Percentiles rank a stretch among this genome's conserved stretches.
Evolutionary conservation across 495 filamentous ascomycete genomes (phyloP).

Genomic region (Baudoinia panamericana): DNA sequence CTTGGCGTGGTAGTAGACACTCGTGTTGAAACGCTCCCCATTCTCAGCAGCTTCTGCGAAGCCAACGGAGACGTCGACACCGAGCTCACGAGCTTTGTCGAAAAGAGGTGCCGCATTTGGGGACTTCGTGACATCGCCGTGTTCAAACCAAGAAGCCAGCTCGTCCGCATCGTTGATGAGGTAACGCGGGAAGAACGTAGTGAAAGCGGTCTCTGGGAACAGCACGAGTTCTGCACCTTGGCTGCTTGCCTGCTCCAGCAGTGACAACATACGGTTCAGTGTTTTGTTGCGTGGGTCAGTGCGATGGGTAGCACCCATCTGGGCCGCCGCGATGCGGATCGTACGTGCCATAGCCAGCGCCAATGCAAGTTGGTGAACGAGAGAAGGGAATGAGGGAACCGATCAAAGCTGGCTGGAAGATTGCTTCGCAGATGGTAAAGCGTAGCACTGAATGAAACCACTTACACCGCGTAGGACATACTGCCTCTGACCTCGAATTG

Average conservation of each 20-base stretch:
- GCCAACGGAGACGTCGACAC: slow-evolving; percentile 37
- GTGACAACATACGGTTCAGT: slow-evolving; percentile 33
- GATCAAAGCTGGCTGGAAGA: too few species aligned
- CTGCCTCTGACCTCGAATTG: too few species aligned
- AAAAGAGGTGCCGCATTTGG: slow-evolving; percentile 35
- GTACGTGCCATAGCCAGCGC: slow-evolving; percentile 7
- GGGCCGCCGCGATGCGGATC: slow-evolving; percentile 15
- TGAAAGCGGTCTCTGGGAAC: slow-evolving; percentile 38
- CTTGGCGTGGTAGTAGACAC: slow-evolving; percentile 36
- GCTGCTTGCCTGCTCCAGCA: slow-evolving; percentile 30
- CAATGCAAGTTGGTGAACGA: too few species aligned
- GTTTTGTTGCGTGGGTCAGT: slow-evolving; percentile 24
- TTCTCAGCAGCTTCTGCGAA: slow-evolving; percentile 32
- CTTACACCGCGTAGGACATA: too few species aligned
- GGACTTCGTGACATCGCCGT: slow-evolving; percentile 28
- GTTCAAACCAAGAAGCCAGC: slow-evolving; percentile 35
- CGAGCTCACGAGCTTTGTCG: slow-evolving; percentile 31
- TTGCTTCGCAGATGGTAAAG: too few species aligned
- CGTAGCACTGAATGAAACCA: too few species aligned
- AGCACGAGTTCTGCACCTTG: slow-evolving; percentile 34
- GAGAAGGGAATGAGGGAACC: too few species aligned
- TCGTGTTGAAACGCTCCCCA: slow-evolving; percentile 33
- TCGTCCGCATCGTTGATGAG: slow-evolving; percentile 30
- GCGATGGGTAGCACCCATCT: slow-evolving; percentile 16
- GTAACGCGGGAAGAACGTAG: slow-evolving; percentile 40